Evolutionary conservation across 352 stramenopile genomes (phyloP).

Genomic region (Phytophthora tentaculata): DNA sequence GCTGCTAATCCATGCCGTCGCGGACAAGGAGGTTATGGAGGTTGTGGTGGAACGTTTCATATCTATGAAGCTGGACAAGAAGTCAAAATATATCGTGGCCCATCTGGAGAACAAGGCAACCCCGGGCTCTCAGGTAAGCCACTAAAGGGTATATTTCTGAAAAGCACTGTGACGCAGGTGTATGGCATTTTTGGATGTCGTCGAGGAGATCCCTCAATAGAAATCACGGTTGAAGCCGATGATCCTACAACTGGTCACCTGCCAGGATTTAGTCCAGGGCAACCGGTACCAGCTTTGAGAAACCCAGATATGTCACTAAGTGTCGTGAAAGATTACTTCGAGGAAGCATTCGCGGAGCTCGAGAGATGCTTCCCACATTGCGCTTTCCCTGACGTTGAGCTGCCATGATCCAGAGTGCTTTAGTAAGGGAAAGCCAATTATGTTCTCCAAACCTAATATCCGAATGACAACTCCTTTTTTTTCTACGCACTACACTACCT

Average conservation of each 20-base stretch:
- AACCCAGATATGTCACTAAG: neutral
- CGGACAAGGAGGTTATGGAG: slow-evolving; percentile 2
- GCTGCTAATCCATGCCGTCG: neutral
- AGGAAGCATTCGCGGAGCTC: neutral
- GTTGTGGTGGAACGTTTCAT: slow-evolving; percentile 1
- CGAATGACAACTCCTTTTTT: too few species aligned
- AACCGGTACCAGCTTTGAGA: neutral
- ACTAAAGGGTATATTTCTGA: neutral
- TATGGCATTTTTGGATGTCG: slow-evolving; percentile 8
- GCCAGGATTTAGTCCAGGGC: neutral
- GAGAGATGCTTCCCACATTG: neutral
- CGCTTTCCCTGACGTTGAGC: neutral
- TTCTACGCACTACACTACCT: too few species aligned
- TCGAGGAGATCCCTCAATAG: neutral
- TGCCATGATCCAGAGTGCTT: neutral
- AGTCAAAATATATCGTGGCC: neutral
- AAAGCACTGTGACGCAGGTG: slow-evolving; percentile 2
- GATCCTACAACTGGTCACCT: neutral
- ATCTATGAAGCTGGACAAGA: slow-evolving; percentile 2
- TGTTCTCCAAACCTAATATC: too few species aligned
- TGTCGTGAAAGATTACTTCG: neutral
- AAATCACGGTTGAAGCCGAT: neutral
- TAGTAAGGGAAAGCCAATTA: too few species aligned
- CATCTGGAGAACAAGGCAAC: neutral
- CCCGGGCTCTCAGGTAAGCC: neutral